Evolutionary conservation across 2,329 filamentous ascomycete species (phyloP).

Genomic region (Diaporthe sp.): DNA sequence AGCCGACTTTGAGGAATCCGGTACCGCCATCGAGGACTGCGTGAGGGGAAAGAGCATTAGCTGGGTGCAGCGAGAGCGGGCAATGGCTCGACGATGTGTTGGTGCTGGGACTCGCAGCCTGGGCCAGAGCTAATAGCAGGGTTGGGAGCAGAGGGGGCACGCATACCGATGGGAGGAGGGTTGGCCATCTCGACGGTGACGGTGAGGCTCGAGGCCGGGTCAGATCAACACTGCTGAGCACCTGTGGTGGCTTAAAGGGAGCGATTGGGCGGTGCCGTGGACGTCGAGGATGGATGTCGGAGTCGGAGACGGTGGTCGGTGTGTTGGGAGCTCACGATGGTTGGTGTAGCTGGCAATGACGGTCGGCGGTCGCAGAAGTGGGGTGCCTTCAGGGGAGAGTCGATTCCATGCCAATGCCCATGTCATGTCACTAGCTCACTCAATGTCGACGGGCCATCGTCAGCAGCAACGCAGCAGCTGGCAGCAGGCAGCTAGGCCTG

Average conservation of each 20-base stretch:
- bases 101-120: not conserved
- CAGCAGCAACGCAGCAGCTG: conserved; percentile 10
- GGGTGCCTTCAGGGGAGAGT: conserved; percentile 41
- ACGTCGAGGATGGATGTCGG: conserved; percentile 13
- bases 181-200: conserved; percentile 60
- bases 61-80: conserved; percentile 28
- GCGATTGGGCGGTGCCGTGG: not conserved
- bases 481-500: not conserved
- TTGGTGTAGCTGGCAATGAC: conserved; percentile 32
- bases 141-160: conserved; percentile 42
- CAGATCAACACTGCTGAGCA: not conserved
- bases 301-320: not conserved
- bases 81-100: not conserved
- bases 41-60: conserved; percentile 35
- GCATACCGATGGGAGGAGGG: conserved; percentile 69
- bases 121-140: not conserved
- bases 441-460: not conserved
- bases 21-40: conserved; percentile 99
- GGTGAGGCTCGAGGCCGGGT: conserved; percentile 47
- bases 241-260: not conserved
- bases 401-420: conserved; percentile 19
- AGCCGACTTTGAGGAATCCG: conserved; percentile 99
- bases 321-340: conserved; percentile 36
- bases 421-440: conserved; percentile 13
- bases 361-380: conserved; percentile 42